phyloP scores from a whole-genome alignment of 2,329 filamentous ascomycete species.

The Fusarium praegraminearum region DNA sequence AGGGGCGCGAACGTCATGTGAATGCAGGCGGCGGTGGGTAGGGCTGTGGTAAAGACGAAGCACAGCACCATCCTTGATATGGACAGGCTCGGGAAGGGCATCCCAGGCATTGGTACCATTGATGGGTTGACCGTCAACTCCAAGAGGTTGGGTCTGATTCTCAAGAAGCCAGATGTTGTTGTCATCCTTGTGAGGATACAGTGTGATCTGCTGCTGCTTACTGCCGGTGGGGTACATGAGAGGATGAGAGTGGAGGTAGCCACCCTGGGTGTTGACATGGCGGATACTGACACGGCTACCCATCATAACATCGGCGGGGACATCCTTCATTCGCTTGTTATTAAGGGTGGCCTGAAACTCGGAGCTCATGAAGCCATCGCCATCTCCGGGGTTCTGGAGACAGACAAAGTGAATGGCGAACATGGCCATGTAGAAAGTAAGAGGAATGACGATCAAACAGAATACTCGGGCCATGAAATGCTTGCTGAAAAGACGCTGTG shows the following conservation, averaged over 20 bases:
- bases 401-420: constrained; percentile 97
- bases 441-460: constrained; percentile 89
- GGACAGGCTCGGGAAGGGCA: constrained; percentile 70
- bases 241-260: constrained; percentile 95
- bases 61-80: constrained; percentile 82
- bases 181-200: constrained; percentile 98
- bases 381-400: constrained; percentile 93
- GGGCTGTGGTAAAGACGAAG: constrained; percentile 85
- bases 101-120: constrained; percentile 90
- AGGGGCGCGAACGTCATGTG: constrained; percentile 90
- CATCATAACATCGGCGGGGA: constrained; percentile 89
- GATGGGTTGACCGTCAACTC: constrained; percentile 78
- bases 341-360: constrained; percentile 99
- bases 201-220: constrained; percentile 98
- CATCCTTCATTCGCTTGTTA: constrained; percentile 95
- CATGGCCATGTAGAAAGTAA: constrained; percentile 94
- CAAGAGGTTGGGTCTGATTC: constrained; percentile 93
- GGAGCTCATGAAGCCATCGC: constrained; percentile 99
- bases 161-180: constrained; percentile 96
- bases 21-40: constrained; percentile 92
- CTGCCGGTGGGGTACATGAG: constrained; percentile 98
- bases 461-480: constrained; percentile 92
- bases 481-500: constrained; percentile 84
- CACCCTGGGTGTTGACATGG: constrained; percentile 97
- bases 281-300: constrained; percentile 88